phyloP scores from a whole-genome alignment of 2,329 filamentous ascomycete species.

The Tolypocladium nubicola region DNA sequence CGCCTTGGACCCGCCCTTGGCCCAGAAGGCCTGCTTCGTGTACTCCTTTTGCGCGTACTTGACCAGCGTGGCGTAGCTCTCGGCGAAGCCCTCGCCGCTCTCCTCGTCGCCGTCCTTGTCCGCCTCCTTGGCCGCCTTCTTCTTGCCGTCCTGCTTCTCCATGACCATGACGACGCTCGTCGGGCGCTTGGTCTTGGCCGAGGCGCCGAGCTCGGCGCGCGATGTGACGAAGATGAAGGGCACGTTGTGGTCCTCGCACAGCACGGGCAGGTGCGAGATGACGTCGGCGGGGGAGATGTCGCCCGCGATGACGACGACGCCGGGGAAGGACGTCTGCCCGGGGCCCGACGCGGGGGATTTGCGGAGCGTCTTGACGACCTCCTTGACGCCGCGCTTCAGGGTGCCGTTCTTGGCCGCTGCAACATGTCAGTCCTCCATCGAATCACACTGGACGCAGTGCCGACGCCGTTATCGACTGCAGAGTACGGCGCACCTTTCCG shows the following conservation, averaged over 20 bases:
- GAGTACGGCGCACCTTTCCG: slow-evolving; percentile 37
- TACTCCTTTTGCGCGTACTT: slow-evolving; percentile 59
- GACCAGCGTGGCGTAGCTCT: slow-evolving; percentile 53
- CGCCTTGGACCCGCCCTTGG: slow-evolving; percentile 25
- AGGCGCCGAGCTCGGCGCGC: slow-evolving; percentile 85
- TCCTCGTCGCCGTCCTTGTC: slow-evolving; percentile 34
- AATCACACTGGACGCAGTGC: background rate
- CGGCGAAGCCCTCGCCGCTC: slow-evolving; percentile 48
- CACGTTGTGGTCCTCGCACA: slow-evolving; percentile 96
- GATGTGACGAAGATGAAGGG: slow-evolving; percentile 93
- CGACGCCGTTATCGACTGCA: background rate
- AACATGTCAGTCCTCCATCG: background rate
- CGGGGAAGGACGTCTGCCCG: slow-evolving; percentile 51
- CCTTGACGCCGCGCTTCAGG: slow-evolving; percentile 96
- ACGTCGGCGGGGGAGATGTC: slow-evolving; percentile 99
- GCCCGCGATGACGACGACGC: slow-evolving; percentile 83
- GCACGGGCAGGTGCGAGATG: slow-evolving; percentile 92
- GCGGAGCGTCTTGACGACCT: slow-evolving; percentile 96
- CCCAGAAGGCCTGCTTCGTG: slow-evolving; percentile 43
- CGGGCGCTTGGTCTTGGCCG: slow-evolving; percentile 88
- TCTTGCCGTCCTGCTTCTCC: slow-evolving; percentile 41
- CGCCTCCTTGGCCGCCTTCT: slow-evolving; percentile 32
- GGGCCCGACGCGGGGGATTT: slow-evolving; percentile 70
- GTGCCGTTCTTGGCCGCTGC: slow-evolving; percentile 89
- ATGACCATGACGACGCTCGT: slow-evolving; percentile 91